A percentile compares a stretch with the other conserved stretches of the same genome.
Conservation (phyloP, 2,329 filamentous ascomycete species). For the Trichoderma arundinaceum region DNA sequence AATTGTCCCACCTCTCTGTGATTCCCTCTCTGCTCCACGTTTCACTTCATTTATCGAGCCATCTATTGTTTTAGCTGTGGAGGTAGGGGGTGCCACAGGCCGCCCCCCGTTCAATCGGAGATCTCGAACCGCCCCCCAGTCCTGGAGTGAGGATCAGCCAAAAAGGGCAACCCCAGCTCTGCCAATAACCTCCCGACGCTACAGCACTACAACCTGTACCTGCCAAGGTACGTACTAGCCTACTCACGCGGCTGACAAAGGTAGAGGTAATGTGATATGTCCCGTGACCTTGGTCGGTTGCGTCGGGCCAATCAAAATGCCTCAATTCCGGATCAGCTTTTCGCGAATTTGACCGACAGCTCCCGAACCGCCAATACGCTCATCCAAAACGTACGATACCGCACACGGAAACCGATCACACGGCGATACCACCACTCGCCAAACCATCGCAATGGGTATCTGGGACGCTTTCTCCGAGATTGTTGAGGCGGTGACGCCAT, state of each 20-base stretch:
- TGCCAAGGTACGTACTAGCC: neutral
- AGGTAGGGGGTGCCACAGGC: slow-evolving; percentile 25
- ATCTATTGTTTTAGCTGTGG: neutral
- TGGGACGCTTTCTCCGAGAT: slow-evolving; percentile 69
- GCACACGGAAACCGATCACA: slow-evolving; percentile 47
- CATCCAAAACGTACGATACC: slow-evolving; percentile 40
- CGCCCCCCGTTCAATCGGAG: slow-evolving; percentile 25
- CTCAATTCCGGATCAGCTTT: slow-evolving; percentile 57
- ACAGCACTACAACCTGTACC: neutral
- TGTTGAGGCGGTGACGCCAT: slow-evolving; percentile 68
- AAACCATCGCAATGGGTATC: slow-evolving; percentile 64
- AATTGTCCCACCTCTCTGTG: slow-evolving; percentile 3
- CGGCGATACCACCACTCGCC: slow-evolving; percentile 46
- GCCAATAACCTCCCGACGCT: slow-evolving; percentile 23
- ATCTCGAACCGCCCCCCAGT: slow-evolving; percentile 22
- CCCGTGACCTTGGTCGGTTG: slow-evolving; percentile 34
- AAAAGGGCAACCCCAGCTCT: slow-evolving; percentile 29
- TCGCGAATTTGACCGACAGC: slow-evolving; percentile 51
- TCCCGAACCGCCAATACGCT: slow-evolving; percentile 48
- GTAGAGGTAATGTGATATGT: slow-evolving; percentile 37
- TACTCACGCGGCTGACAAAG: slow-evolving; percentile 4
- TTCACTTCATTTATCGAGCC: neutral
- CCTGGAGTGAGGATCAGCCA: slow-evolving; percentile 24
- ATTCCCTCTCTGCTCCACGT: neutral
- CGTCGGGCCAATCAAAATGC: slow-evolving; percentile 53